Conservation (phyloP, 116 monocot species). For the Iris pallida region DNA sequence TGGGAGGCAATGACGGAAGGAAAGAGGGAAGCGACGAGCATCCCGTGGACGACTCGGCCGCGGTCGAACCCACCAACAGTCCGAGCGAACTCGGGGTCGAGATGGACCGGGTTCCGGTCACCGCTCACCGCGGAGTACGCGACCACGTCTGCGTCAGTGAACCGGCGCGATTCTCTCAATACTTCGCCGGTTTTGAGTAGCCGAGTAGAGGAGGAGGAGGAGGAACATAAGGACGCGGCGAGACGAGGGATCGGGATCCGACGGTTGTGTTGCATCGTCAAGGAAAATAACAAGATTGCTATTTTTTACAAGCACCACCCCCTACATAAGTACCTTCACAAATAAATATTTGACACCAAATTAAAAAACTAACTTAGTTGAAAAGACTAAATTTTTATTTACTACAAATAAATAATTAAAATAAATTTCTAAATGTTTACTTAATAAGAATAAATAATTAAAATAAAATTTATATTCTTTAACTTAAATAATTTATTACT, state of each 20-base stretch:
- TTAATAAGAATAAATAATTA: too few relatives aligned
- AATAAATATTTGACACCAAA: too few relatives aligned
- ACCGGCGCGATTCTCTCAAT: conserved; percentile 32
- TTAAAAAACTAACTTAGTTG: too few relatives aligned
- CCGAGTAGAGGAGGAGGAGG: conserved; percentile 8
- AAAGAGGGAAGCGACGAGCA: conserved; percentile 89
- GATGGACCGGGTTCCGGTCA: conserved; percentile 71
- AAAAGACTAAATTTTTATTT: too few relatives aligned
- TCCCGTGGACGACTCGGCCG: conserved; percentile 74
- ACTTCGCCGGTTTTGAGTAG: conserved; percentile 50
- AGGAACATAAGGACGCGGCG: conserved; percentile 8
- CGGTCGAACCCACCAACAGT: conserved; percentile 42
- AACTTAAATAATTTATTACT: too few relatives aligned
- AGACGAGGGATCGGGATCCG: conserved; percentile 1
- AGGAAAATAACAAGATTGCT: too few relatives aligned
- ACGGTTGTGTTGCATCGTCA: neutral
- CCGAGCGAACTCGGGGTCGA: conserved; percentile 44
- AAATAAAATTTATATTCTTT: too few relatives aligned
- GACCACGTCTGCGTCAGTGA: conserved; percentile 50
- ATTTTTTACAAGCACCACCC: too few relatives aligned
- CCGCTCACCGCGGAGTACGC: conserved; percentile 54
- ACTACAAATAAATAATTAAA: too few relatives aligned
- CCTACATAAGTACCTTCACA: too few relatives aligned
- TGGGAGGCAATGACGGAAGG: conserved; percentile 66
- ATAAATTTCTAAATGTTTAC: too few relatives aligned